Evolutionary conservation across 176 grass and related monocot species (phyloP), one percentile per base, ranked within the genome.

Genomic region (Canna indica): DNA sequence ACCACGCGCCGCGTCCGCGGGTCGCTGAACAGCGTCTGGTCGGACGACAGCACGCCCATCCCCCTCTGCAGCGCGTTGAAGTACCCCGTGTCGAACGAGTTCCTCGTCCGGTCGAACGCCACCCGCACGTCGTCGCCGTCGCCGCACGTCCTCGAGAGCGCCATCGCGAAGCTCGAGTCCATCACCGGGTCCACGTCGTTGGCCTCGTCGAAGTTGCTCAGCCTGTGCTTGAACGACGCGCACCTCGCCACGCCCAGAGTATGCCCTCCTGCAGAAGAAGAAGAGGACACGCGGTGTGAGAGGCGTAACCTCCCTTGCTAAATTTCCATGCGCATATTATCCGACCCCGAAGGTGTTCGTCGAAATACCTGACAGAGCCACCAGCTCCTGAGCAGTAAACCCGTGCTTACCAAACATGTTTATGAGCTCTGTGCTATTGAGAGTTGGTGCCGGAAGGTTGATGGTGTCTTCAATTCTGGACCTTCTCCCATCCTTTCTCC

Each of bases 171-270:
- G n/a, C 10, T 26, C 18, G 71, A 15, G 0, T 85, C 79, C 9
- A 92, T 36, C 0, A 75, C 18, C 4, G 80, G 59, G 68, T 97
- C 93, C 1, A 83, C 80, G 76, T 92, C 63, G 65, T 61, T 41
- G 25, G 36, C 67, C 0, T 64, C 36, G 64, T 69, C 52, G 36
- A 77, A 69, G 25, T 13, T 54, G 42, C 68, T 6, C 17, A 97
- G 50, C 6, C 89, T 44, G 17, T 25, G 63, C 69, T 63, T 83
- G 83, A 97, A 93, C 3, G 80, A 60, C 0, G 13, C 0, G 80
- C 94, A 97, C 68, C 83, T 87, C 29, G 94, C 86, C 13, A 72
- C 59, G 18, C 94, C 94, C 27, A 97, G 68, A 17, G 94, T 97
- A 86, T 97, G 94, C 0, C 72, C 94, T 17, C 94, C 94, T 68